These are phyloP conservation scores for Parasitella parasitica DNA, from an alignment of 371 early-diverging fungal genomes.

Conservation along the genomic window DNA sequence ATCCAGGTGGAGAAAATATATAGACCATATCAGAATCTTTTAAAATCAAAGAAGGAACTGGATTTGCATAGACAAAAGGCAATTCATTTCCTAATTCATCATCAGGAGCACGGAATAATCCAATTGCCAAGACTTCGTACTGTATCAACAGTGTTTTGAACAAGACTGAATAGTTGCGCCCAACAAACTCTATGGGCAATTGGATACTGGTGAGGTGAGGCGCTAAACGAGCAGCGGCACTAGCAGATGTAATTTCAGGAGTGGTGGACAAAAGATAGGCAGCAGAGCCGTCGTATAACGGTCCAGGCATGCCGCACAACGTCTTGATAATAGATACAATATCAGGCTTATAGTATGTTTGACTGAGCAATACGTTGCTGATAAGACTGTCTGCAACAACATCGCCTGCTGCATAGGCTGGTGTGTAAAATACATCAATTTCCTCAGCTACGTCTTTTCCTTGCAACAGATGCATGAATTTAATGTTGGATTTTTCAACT, in stretches of 20 bases:
- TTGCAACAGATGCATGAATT: constrained; percentile 43
- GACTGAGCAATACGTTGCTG: constrained; percentile 46
- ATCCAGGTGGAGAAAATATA: constrained; percentile 21
- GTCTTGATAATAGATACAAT: constrained; percentile 53
- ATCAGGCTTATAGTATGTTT: constrained; percentile 49
- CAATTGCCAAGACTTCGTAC: constrained; percentile 41
- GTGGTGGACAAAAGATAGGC: constrained; percentile 8
- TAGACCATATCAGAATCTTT: constrained; percentile 26
- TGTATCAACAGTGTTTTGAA: constrained; percentile 35
- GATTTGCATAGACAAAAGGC: constrained; percentile 55
- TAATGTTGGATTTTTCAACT: constrained; percentile 48
- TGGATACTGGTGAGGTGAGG: constrained; percentile 37
- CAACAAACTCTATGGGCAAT: constrained; percentile 35
- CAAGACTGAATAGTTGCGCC: constrained; percentile 30
- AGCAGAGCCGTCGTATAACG: constrained; percentile 19
- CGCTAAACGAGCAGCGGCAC: constrained; percentile 22
- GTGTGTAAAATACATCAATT: constrained; percentile 36
- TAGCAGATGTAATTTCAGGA: constrained; percentile 11
- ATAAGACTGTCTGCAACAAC: constrained; percentile 46
- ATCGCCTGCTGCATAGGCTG: constrained; percentile 52
- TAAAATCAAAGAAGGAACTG: constrained; percentile 36
- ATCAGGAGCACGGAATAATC: constrained; percentile 44
- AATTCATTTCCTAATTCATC: constrained; percentile 36
- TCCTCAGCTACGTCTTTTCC: constrained; percentile 33
- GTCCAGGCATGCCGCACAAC: constrained; percentile 51